These are phyloP conservation scores for Saccharomyces cerevisiae DNA, from an alignment of 805 yeast genomes.

Conservation along the genomic window DNA sequence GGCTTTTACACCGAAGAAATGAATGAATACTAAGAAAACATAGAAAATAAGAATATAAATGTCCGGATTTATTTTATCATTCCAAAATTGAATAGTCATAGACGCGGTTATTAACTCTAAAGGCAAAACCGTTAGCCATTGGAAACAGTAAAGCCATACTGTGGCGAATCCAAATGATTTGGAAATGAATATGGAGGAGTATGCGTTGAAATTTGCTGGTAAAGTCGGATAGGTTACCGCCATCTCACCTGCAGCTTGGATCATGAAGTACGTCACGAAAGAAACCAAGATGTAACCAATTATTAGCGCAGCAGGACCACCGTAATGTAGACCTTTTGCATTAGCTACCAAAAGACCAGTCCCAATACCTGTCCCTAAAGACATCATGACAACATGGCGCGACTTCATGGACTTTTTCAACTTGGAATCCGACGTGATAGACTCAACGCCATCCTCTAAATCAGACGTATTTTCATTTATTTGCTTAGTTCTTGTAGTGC, in stretches of 20 bases:
- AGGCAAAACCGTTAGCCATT: constrained; percentile 57
- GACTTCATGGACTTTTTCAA: constrained; percentile 19
- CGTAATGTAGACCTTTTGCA: constrained; percentile 37
- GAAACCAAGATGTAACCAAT: constrained; percentile 52
- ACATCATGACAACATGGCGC: constrained; percentile 61
- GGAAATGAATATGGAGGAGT: constrained; percentile 41
- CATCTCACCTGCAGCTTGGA: constrained; percentile 41
- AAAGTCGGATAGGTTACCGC: constrained; percentile 35
- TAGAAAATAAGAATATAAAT: constrained; percentile 52
- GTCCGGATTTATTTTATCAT: constrained; percentile 37
- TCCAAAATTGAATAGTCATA: constrained; percentile 47
- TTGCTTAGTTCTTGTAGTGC: neutral
- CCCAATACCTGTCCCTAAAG: constrained; percentile 79
- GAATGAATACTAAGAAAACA: constrained; percentile 41
- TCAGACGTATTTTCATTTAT: constrained; percentile 2
- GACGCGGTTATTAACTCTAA: constrained; percentile 57
- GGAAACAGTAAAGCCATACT: constrained; percentile 61
- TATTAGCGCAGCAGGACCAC: constrained; percentile 41
- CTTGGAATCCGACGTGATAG: constrained; percentile 6
- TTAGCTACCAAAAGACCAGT: constrained; percentile 57
- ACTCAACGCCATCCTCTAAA: constrained; percentile 8
- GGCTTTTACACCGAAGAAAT: constrained; percentile 54
- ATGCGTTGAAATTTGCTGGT: constrained; percentile 36
- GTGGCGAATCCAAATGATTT: constrained; percentile 66
- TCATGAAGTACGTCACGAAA: constrained; percentile 47